Evolutionary conservation across 768 basidiomycete species (phyloP).

Genomic region (Tricholoma flavovirens): DNA sequence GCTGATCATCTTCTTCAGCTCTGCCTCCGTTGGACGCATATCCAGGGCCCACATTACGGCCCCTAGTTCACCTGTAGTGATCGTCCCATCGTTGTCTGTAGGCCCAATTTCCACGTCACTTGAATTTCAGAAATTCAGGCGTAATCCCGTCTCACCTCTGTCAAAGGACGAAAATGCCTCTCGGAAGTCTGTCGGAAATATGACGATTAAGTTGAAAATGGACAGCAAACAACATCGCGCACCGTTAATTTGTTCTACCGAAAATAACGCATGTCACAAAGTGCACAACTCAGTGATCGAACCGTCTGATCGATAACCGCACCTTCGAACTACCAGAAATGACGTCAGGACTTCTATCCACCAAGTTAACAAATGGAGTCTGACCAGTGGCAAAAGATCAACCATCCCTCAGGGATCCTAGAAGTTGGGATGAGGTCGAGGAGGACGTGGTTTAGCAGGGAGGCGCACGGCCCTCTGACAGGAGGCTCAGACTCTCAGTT

Average conservation of each 20-base stretch:
- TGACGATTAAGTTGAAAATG: background rate
- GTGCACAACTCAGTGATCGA: constrained; percentile 3
- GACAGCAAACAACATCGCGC: background rate
- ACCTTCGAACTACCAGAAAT: constrained; percentile 3
- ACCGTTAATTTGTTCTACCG: constrained; percentile 13
- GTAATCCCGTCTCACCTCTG: constrained; percentile 17
- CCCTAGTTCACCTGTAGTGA: constrained; percentile 44
- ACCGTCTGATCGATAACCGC: background rate
- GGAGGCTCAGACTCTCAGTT: background rate
- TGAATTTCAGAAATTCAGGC: background rate
- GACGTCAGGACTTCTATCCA: constrained; percentile 3
- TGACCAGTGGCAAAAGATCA: background rate
- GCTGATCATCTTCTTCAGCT: constrained; percentile 46
- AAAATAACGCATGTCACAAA: background rate
- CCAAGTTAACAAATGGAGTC: too few species aligned
- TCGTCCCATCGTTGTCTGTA: constrained; percentile 35
- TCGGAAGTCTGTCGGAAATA: constrained; percentile 15
- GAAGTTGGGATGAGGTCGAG: background rate
- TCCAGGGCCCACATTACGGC: constrained; percentile 46
- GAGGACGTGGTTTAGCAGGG: background rate
- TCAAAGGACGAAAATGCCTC: constrained; percentile 22
- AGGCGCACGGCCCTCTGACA: too few species aligned
- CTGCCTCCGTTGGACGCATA: constrained; percentile 42
- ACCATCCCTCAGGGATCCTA: background rate
- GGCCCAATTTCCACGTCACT: too few species aligned